Base-by-base conservation (phyloP, 2,329 filamentous ascomycete genomes). In the Dothideomycetes sp. region DNA sequence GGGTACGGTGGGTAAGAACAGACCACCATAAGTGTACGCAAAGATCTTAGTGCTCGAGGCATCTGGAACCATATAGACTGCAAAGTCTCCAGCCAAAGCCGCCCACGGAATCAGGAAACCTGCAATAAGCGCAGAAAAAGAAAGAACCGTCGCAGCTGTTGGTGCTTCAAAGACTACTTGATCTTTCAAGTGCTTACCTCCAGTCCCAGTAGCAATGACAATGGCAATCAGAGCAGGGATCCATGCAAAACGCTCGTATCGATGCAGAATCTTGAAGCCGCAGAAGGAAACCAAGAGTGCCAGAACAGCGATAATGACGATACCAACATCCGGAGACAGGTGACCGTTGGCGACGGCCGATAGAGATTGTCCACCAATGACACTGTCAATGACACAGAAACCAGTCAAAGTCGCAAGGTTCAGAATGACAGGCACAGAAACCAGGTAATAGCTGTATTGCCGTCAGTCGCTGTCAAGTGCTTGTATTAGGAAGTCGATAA, bases 401-500 rank as follows among this genome's bases (percentile, higher is more conserved):
- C 76, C 76, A 4, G 69, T 73, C 2, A 80, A 62, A 0, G 75
- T 80, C 11, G 74, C 75, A 17, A 81, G 62, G 51, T 81, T 81
- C 45, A 81, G 63, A 8, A 80, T 53, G 3, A 79, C 71, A 2
- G 75, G 69, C n/a, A 81, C 53, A 1, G 69, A 72, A 23, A 78
- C 71, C 15, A 74, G 60, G 51, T 77, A 78, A 28, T 58, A 73
- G 64, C 37, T 34, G 32, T 12, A 12, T 10, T 4, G 17, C 2
- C 2, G 12, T 24, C 10, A 29, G 30, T 34, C 4, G 24, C 19
- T 15, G n/a, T 8, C 16, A 10, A 15, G 13, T 20, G 24, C 5
- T n/a, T 11, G 7, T 4, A 20, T 33, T 12, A n/a, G 22, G 7
- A 9, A 5, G n/a, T 16, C 12, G 7, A 12, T n/a, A n/a, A n/a